Conservation (phyloP, 257 asterid species). For the Scutellaria minor region DNA sequence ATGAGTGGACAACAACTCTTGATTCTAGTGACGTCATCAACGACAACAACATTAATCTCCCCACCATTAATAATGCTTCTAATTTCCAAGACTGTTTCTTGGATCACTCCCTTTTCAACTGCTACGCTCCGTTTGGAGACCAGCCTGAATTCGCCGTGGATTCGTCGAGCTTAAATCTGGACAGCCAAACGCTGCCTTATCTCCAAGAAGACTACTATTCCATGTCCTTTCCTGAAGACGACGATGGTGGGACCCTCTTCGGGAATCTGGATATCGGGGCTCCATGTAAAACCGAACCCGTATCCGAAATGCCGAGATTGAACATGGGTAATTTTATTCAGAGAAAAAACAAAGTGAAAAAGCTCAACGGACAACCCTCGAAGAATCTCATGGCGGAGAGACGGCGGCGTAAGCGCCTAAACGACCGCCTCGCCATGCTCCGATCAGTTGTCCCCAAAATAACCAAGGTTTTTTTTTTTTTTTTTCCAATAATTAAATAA, state of each 20-base stretch:
- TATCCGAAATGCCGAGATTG: constrained; percentile 33
- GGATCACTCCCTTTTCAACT: constrained; percentile 30
- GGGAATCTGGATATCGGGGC: constrained; percentile 34
- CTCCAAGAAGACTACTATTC: constrained; percentile 40
- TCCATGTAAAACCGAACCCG: constrained; percentile 45
- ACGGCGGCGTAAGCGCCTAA: constrained; percentile 92
- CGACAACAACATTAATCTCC: not conserved
- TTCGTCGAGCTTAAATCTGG: constrained; percentile 33
- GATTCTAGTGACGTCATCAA: not conserved
- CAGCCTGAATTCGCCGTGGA: constrained; percentile 38
- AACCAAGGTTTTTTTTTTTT: constrained; percentile 69
- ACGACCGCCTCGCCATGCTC: constrained; percentile 91
- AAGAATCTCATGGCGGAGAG: constrained; percentile 98
- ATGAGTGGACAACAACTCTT: constrained; percentile 1
- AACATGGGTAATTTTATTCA: constrained; percentile 39
- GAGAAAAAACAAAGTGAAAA: constrained; percentile 57
- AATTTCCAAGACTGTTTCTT: constrained; percentile 30
- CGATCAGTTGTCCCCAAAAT: constrained; percentile 97
- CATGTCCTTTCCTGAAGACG: constrained; percentile 32
- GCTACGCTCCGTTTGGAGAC: constrained; percentile 43
- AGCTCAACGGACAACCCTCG: constrained; percentile 92
- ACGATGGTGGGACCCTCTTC: constrained; percentile 20
- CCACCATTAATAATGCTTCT: constrained; percentile 27
- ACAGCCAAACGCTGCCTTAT: constrained; percentile 31
- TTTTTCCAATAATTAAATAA: not conserved